Base-by-base conservation (phyloP, 306 rosid species). In the Cucurbita ficifolia region DNA sequence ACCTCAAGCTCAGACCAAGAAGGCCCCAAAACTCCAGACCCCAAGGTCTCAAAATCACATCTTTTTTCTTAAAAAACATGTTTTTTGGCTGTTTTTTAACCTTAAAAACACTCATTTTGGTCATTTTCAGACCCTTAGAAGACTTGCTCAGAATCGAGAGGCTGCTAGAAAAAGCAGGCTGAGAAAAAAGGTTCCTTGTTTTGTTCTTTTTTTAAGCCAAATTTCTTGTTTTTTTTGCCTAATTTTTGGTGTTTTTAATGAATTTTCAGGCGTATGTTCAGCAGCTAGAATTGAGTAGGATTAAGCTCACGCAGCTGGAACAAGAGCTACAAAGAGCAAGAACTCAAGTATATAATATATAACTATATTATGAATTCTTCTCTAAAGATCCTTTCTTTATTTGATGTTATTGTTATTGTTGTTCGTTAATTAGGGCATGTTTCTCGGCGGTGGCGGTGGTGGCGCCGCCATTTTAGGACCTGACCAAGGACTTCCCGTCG, bases 81-180 rank as follows among this genome's bases (percentile, higher is more conserved):
- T 29, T 29, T 29, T 29, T 29, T 29, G 33, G 33, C 3, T 29
- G 33, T 29, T 29, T 29, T 29, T 29, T 29, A 29, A 29, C 33
- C 33, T 29, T 29, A 39, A 39, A 3, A 4, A 39, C 42, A 39
- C 42, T 39, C 42, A 4, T 60, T n/a, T 43, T n/a, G 17, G 10
- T 59, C 9, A 49, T 5, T 49, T 52, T 76, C 84, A 95, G 99
- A 91, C 89, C 14, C 79, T 95, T 16, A 91, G 99, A 84, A 86
- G 99, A 81, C 96, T 95, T 70, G 99, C 99, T 70, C 99, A 95
- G 86, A 95, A 95, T 86, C 90, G 99, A 78, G 99, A 95, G 78
- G 99, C 99, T 60, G 99, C 99, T 17, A 89, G 96, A 82, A 95
- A 95, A 82, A 91, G 99, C 91, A 91, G 99, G 87, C 96, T 95